Evolutionary conservation across 2,329 filamentous ascomycete genomes (phyloP).

Genomic region (Trichoderma breve): DNA sequence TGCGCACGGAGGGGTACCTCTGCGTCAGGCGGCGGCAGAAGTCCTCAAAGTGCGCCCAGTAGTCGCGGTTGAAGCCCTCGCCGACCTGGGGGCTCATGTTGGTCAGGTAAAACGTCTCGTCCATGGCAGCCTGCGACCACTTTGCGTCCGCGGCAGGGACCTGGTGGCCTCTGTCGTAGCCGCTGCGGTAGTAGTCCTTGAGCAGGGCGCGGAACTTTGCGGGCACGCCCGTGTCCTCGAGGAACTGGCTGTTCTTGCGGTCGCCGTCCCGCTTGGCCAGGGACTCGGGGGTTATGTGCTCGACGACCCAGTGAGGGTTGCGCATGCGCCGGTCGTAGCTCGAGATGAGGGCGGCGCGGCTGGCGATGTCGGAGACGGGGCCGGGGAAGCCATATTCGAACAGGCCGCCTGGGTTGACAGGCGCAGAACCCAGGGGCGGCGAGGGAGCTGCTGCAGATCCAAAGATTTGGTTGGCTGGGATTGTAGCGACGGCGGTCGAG

Average conservation of each 20-base stretch:
- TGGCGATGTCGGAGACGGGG: conserved; percentile 78
- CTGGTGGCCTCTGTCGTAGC: conserved; percentile 95
- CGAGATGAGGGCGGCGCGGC: conserved; percentile 74
- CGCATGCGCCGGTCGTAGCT: conserved; percentile 86
- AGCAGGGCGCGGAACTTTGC: conserved; percentile 84
- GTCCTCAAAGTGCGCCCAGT: conserved; percentile 98
- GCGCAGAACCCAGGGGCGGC: conserved; percentile 36
- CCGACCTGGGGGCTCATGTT: conserved; percentile 99
- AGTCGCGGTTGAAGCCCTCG: conserved; percentile 97
- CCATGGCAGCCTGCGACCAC: conserved; percentile 92
- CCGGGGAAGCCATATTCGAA: conserved; percentile 91
- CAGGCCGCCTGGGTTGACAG: conserved; percentile 71
- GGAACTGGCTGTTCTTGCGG: conserved; percentile 77
- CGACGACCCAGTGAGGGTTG: conserved; percentile 92
- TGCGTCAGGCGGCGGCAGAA: conserved; percentile 84
- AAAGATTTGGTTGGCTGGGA: conserved; percentile 61
- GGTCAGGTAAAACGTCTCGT: conserved; percentile 86
- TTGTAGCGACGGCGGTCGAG: conserved; percentile 30
- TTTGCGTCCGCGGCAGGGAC: conserved; percentile 95
- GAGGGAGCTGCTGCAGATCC: conserved; percentile 32
- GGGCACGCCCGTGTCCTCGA: conserved; percentile 78
- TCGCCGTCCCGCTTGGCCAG: conserved; percentile 73
- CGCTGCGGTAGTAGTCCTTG: conserved; percentile 90
- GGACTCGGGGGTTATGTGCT: conserved; percentile 92
- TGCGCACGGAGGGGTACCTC: conserved; percentile 80